Percentiles rank a stretch among this genome's conserved stretches.
phyloP scores from a whole-genome alignment of 306 rosid genomes.

The Coriaria nepalensis region DNA sequence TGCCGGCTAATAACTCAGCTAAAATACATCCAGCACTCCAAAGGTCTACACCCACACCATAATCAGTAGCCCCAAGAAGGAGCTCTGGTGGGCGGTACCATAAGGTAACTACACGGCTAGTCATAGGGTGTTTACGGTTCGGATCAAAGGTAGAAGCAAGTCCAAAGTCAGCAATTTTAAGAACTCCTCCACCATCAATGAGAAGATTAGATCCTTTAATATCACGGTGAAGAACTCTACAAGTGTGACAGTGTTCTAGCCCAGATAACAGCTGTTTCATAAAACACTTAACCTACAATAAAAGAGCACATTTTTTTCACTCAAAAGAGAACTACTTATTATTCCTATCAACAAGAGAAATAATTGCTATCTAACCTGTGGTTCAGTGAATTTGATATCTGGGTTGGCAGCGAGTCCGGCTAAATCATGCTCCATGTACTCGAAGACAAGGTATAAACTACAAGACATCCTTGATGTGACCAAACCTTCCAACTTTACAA shows the following conservation, averaged over 20 bases:
- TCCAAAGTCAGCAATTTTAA: slow-evolving; percentile 71
- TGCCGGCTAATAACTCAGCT: slow-evolving; percentile 64
- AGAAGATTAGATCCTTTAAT: slow-evolving; percentile 77
- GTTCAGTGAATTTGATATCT: slow-evolving; percentile 39
- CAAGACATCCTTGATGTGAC: slow-evolving; percentile 72
- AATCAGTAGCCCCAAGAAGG: slow-evolving; percentile 68
- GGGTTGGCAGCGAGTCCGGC: slow-evolving; percentile 78
- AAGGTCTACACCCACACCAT: slow-evolving; percentile 55
- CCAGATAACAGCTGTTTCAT: slow-evolving; percentile 57
- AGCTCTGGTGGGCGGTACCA: slow-evolving; percentile 77
- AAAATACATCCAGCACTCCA: slow-evolving; percentile 76
- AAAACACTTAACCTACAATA: slow-evolving; percentile 55
- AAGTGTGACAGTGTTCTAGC: slow-evolving; percentile 62
- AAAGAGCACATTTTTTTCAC: slow-evolving; percentile 10
- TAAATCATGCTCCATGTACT: slow-evolving; percentile 68
- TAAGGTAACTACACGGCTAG: slow-evolving; percentile 68
- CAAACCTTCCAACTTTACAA: slow-evolving; percentile 60
- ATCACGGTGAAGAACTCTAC: slow-evolving; percentile 56
- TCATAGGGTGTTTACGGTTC: slow-evolving; percentile 49
- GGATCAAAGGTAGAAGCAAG: slow-evolving; percentile 57
- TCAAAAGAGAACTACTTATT: neutral
- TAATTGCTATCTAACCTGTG: slow-evolving; percentile 55
- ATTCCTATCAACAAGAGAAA: slow-evolving; percentile 12
- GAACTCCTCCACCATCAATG: slow-evolving; percentile 46
- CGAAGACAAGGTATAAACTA: slow-evolving; percentile 65